Percentiles rank a stretch among this genome's conserved stretches.
Evolutionary conservation across 805 yeast species (phyloP).

Genomic region (Wickerhamomyces bisporus): DNA sequence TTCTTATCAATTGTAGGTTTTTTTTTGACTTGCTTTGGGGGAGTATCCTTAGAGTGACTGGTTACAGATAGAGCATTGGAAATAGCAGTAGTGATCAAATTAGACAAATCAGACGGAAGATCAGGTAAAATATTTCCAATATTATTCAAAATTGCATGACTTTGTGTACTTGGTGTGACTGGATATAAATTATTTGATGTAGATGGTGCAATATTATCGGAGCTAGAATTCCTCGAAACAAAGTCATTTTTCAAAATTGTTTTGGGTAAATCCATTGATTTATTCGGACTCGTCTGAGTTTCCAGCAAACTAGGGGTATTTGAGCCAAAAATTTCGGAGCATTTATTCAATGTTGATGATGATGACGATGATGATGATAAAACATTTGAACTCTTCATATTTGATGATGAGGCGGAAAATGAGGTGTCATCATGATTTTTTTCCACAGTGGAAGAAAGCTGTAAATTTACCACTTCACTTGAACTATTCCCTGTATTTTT

Average conservation of each 20-base stretch:
- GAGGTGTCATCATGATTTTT: too few species aligned
- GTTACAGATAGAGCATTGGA: constrained; percentile 16
- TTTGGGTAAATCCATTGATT: neutral
- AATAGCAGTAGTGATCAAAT: constrained; percentile 21
- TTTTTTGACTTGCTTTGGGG: constrained; percentile 10
- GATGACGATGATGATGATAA: too few species aligned
- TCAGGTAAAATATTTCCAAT: constrained; percentile 20
- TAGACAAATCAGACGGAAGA: constrained; percentile 19
- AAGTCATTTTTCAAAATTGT: neutral
- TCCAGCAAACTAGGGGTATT: too few species aligned
- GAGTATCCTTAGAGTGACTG: constrained; percentile 3
- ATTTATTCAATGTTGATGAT: too few species aligned
- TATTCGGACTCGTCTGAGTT: too few species aligned
- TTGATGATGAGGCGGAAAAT: too few species aligned
- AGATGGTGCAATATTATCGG: too few species aligned
- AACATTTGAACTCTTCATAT: too few species aligned
- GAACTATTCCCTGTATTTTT: constrained; percentile 6
- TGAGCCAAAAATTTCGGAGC: too few species aligned
- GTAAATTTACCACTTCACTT: constrained; percentile 1
- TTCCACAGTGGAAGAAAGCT: too few species aligned
- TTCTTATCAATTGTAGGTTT: constrained; percentile 13
- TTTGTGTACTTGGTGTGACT: constrained; percentile 14
- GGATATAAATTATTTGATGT: too few species aligned
- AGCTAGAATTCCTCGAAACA: too few species aligned
- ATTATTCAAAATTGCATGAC: constrained; percentile 15